Evolutionary conservation across 345 rosid species (phyloP).

Genomic region (Conringia planisiliqua): DNA sequence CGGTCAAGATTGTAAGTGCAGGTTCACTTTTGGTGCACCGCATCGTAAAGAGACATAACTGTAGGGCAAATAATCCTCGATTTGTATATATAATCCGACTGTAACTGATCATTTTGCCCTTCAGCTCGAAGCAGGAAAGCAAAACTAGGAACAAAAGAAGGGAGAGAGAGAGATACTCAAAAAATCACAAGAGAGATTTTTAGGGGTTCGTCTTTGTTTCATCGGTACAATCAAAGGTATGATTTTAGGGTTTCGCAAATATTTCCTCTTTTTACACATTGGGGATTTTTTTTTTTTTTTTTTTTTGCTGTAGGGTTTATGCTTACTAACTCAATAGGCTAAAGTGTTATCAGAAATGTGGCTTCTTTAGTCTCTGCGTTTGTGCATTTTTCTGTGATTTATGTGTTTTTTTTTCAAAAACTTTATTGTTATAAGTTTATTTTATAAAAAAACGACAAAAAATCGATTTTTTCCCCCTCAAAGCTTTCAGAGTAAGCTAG

Average conservation of each 20-base stretch:
- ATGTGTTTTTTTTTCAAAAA: neutral
- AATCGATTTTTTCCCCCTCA: neutral
- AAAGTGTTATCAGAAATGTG: constrained; percentile 12
- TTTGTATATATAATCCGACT: neutral
- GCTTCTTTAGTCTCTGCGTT: constrained; percentile 13
- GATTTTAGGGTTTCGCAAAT: constrained; percentile 1
- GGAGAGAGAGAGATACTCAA: neutral
- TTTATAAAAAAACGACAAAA: neutral
- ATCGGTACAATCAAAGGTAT: neutral
- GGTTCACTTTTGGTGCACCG: neutral
- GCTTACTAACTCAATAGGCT: neutral
- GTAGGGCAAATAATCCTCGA: neutral
- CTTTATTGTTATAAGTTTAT: neutral
- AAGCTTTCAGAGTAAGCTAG: neutral
- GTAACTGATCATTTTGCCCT: neutral
- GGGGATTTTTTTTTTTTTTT: neutral
- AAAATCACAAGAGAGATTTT: neutral
- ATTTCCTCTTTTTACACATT: neutral
- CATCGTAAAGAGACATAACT: neutral
- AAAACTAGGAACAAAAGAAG: neutral
- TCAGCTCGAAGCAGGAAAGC: constrained; percentile 1
- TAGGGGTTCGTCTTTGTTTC: constrained; percentile 20
- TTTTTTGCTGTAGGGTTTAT: neutral
- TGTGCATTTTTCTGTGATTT: neutral
- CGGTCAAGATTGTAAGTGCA: neutral